Base-by-base conservation (phyloP, 2,329 filamentous ascomycete genomes). In the Dendryphion nanum region DNA sequence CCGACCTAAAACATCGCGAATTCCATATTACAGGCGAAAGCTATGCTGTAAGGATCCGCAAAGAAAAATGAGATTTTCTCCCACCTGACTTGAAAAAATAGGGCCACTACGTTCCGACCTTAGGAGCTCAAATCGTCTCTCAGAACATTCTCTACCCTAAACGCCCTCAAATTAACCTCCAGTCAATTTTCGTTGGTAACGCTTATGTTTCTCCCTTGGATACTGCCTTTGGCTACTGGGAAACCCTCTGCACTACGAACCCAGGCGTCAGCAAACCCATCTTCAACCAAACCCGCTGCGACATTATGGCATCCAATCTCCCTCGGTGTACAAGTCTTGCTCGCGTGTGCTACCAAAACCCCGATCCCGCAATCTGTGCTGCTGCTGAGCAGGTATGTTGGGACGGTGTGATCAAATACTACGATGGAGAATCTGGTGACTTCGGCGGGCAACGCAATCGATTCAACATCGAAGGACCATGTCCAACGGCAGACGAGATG, bases 21-120 rank as follows among this genome's bases (percentile, higher is more conserved):
- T 64, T 77, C 18, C 68, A 74, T 30, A 67, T 77, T 18, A 68
- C 73, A 0, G 74, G 73, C 0, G 73, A 77, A 42, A 71, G 67
- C 39, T 76, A 73, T 55, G 73, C 59, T n/a, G 67, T 70, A 50
- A 48, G 59, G 57, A 23, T 23, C 18, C 10, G 10, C 12, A 24
- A 6, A 23, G 16, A 24, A 24, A 14, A 16, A 24, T 28, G n/a
- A 7, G 6, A 16, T 14, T 5, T 33, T 18, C 30, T 38, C 28
- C 33, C 19, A 8, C 12, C 13, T 7, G 4, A 14, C 19, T n/a
- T n/a, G n/a, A n/a, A 10, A 16, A 4, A 13, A 26, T 31, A 59
- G 69, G 73, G 73, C 5, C 68, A 74, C 47, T 76, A 75, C 42
- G 66, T 75, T 14, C 73, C 73, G 2, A 60, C 64, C 18, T 59